Evolutionary conservation across 179 eudicot genomes (phyloP).

Genomic region (Pouteria campechiana): DNA sequence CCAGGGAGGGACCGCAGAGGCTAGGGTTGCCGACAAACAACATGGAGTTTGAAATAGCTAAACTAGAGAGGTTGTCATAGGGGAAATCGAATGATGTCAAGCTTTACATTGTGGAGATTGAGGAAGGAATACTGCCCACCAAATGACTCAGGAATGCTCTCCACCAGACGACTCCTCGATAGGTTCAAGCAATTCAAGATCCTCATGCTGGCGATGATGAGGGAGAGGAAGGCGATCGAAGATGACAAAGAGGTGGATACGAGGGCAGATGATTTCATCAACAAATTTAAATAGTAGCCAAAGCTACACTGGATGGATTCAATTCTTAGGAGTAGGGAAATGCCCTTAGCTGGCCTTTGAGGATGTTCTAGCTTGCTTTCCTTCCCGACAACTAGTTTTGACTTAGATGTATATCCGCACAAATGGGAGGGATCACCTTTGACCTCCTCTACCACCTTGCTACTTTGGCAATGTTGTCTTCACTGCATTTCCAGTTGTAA

Average conservation of each 20-base stretch:
- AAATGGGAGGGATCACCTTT: too few relatives aligned
- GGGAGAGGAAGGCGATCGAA: slow-evolving; percentile 9
- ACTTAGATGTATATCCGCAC: too few relatives aligned
- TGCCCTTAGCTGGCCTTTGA: too few relatives aligned
- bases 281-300: slow-evolving; percentile 48
- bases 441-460: too few relatives aligned
- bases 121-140: too few relatives aligned
- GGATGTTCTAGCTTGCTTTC: too few relatives aligned
- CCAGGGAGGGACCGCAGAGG: slow-evolving; percentile 75
- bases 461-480: too few relatives aligned
- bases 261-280: slow-evolving; percentile 64
- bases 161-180: slow-evolving; percentile 56
- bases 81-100: slow-evolving; percentile 87
- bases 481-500: too few relatives aligned
- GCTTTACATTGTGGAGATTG: slow-evolving; percentile 72
- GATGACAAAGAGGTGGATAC: slow-evolving; percentile 48
- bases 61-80: slow-evolving; percentile 70
- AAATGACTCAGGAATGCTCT: slow-evolving; percentile 67
- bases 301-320: slow-evolving; percentile 68
- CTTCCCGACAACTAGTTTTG: too few relatives aligned
- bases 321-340: slow-evolving; percentile 28
- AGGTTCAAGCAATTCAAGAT: slow-evolving; percentile 73
- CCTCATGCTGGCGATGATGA: slow-evolving; percentile 51
- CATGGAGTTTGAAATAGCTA: slow-evolving; percentile 72
- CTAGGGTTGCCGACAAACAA: slow-evolving; percentile 76